Evolutionary conservation across 108 stramenopile genomes (phyloP).

Genomic region (Cyclotella cryptica): DNA sequence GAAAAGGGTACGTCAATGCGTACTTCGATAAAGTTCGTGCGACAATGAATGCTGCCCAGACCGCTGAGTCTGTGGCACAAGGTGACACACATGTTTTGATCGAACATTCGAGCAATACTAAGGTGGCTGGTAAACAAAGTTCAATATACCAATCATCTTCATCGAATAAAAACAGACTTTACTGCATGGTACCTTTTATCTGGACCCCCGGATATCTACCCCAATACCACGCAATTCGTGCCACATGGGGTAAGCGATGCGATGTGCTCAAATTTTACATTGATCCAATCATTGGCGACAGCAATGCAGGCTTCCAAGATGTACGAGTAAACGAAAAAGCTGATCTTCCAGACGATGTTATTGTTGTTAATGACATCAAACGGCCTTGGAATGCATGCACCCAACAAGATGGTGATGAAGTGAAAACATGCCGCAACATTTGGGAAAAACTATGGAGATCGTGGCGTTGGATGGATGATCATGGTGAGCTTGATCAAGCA

Average conservation of each 20-base stretch:
- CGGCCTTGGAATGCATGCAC: conserved; percentile 39
- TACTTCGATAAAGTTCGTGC: conserved; percentile 38
- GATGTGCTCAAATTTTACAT: conserved; percentile 41
- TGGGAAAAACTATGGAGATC: conserved; percentile 54
- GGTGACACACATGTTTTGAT: neutral
- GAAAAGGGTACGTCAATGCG: conserved; percentile 9
- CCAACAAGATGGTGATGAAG: conserved; percentile 1
- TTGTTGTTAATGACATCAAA: conserved; percentile 23
- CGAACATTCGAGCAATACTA: too few species aligned
- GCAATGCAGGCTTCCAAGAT: conserved; percentile 21
- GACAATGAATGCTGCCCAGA: conserved; percentile 27
- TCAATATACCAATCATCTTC: neutral
- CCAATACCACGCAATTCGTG: conserved; percentile 35
- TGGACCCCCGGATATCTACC: conserved; percentile 30
- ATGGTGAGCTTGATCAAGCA: conserved; percentile 37
- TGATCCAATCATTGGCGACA: conserved; percentile 41
- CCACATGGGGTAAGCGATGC: conserved; percentile 42
- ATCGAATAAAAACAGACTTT: conserved; percentile 20
- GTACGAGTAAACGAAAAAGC: conserved; percentile 21
- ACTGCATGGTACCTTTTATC: conserved; percentile 54
- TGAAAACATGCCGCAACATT: conserved; percentile 35
- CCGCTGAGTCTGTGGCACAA: neutral
- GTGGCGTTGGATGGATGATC: conserved; percentile 38
- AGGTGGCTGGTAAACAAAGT: too few species aligned
- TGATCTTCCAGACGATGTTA: conserved; percentile 29